Conservation (phyloP, 108 stramenopile species). For the Nitzschia inconspicua region DNA sequence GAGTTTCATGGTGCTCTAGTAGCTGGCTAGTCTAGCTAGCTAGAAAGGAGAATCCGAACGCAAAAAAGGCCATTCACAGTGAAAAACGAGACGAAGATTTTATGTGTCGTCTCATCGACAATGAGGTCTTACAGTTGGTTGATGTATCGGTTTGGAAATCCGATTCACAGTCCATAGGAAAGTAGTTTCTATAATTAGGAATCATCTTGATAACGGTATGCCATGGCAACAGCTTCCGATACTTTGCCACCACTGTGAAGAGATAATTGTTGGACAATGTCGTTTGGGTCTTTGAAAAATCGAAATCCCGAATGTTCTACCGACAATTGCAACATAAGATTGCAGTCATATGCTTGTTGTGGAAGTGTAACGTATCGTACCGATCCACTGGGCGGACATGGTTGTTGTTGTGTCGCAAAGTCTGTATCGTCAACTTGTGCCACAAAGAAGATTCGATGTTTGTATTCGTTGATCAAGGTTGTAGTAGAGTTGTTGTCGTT, state of each 20-base stretch:
- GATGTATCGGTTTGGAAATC: no score
- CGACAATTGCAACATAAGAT: conserved; percentile 53
- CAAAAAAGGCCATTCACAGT: no score
- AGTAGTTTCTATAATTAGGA: no score
- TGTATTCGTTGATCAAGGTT: conserved; percentile 31
- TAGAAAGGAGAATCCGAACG: no score
- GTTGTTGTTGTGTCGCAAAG: conserved; percentile 19
- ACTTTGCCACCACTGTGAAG: conserved; percentile 72
- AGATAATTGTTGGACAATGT: conserved; percentile 34
- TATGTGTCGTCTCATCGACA: no score
- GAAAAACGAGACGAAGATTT: no score
- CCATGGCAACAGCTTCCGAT: conserved; percentile 57
- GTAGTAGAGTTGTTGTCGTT: not conserved
- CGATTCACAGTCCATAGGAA: no score
- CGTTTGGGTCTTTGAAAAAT: conserved; percentile 55
- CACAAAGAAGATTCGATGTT: conserved; percentile 57
- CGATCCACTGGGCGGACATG: not conserved
- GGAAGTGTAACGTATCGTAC: not conserved
- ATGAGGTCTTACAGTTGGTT: no score
- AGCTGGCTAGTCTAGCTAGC: no score
- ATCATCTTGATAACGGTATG: no score
- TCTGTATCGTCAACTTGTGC: conserved; percentile 49
- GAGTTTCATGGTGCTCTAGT: no score
- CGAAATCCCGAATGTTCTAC: conserved; percentile 77
- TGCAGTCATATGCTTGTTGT: not conserved